Evolutionary conservation across 257 asterid genomes (phyloP), one percentile per base, ranked within the genome.

Genomic region (Penstemon barbatus): DNA sequence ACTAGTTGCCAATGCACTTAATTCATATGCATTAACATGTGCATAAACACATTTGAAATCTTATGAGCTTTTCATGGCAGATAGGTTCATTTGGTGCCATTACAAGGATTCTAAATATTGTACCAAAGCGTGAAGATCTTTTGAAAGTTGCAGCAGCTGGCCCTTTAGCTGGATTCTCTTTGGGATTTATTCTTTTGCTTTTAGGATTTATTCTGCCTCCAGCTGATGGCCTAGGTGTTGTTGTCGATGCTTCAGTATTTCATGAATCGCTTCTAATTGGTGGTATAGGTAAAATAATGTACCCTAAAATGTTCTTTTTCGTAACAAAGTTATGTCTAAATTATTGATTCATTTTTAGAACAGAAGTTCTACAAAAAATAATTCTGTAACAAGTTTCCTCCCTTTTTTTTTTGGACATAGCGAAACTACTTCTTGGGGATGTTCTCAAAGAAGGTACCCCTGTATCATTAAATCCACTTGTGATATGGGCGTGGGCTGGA

Each of bases 101-200:
- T 79, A 88, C 99, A 74, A 85, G 99, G 89, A 93, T 90, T 67
- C 71, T 75, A 61, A 93, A 74, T 67, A 89, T 90, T 54, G 97
- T 90, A 71, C 82, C 80, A 43, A 88, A 79, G 56, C 99, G 99
- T 4, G 90, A 90, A 72, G 96, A 88, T 80, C 96, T 93, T 65
- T 79, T 93, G 83, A 93, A 87, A 85, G 71, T 93, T 65, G 97
- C 99, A 54, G 89, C 87, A n/a, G 97, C 97, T 70, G 99, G 99
- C 76, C 99, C 99, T 50, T 58, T 78, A 69, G 92, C 99, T 11
- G 99, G 99, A 65, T 93, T 88, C 77, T 73, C 87, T 40, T 73
- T 93, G 73, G 97, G 99, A 64, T 65, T 87, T 42, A 41, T 85
- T 68, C 92, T 93, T 75, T 73, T 93, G 77, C 87, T 93, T 56